A percentile compares a stretch with the other conserved stretches of the same genome.
These are phyloP conservation scores for Penicillium coprophilum DNA, from an alignment of 495 filamentous ascomycete genomes.

Conservation along the genomic window DNA sequence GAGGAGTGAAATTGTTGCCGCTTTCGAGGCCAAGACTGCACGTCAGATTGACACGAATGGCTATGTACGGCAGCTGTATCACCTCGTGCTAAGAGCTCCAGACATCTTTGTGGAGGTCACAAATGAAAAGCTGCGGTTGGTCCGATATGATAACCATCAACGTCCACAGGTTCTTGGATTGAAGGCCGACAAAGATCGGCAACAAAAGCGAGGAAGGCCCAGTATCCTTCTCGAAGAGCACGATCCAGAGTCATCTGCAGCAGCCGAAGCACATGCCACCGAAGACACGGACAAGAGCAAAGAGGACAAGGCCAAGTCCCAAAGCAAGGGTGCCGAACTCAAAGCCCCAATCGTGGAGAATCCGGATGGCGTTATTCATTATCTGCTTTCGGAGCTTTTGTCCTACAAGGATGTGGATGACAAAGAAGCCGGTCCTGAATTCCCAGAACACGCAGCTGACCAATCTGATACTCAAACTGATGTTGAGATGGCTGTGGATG, in stretches of 20 bases:
- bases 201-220: slow-evolving; percentile 30
- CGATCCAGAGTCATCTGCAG: slow-evolving; percentile 30
- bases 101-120: slow-evolving; percentile 89
- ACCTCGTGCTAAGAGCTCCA: slow-evolving; percentile 79
- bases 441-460: slow-evolving; percentile 46
- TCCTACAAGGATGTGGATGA: slow-evolving; percentile 91
- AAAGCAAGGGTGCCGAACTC: slow-evolving; percentile 62
- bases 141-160: slow-evolving; percentile 58
- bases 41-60: slow-evolving; percentile 65
- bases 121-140: slow-evolving; percentile 76
- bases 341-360: slow-evolving; percentile 88
- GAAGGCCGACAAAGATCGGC: slow-evolving; percentile 51
- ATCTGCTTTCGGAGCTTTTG: slow-evolving; percentile 88
- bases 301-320: slow-evolving; percentile 62
- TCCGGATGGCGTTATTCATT: slow-evolving; percentile 94
- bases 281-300: slow-evolving; percentile 56
- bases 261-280: slow-evolving; percentile 31
- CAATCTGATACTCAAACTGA: slow-evolving; percentile 47
- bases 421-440: slow-evolving; percentile 56
- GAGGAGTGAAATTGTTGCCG: slow-evolving; percentile 80
- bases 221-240: slow-evolving; percentile 29
- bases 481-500: slow-evolving; percentile 50
- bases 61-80: slow-evolving; percentile 76
- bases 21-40: slow-evolving; percentile 63
- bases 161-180: slow-evolving; percentile 58